These are phyloP conservation scores for Stagonosporopsis chrysanthemi DNA, from an alignment of 2,329 filamentous ascomycete genomes.

Conservation along the genomic window DNA sequence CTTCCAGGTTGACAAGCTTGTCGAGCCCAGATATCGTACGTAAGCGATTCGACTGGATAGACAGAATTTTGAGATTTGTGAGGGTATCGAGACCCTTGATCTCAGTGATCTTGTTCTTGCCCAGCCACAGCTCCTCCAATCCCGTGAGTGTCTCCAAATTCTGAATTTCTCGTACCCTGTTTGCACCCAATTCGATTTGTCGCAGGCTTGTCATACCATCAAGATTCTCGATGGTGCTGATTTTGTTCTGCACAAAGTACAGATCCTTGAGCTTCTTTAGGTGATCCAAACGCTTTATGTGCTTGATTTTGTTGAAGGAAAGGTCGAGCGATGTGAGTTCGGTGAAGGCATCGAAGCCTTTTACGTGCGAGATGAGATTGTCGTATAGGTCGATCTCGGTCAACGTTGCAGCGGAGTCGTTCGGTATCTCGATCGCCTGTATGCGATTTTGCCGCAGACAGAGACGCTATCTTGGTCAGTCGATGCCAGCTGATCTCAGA, in stretches of 20 bases:
- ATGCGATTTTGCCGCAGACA: conserved; percentile 95
- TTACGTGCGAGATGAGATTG: conserved; percentile 88
- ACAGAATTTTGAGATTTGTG: conserved; percentile 82
- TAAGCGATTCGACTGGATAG: conserved; percentile 94
- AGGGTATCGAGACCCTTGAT: conserved; percentile 78
- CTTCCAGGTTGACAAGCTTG: conserved; percentile 79
- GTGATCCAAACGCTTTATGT: conserved; percentile 88
- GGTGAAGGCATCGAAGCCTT: conserved; percentile 78
- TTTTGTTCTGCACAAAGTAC: conserved; percentile 95
- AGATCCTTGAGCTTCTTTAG: conserved; percentile 80
- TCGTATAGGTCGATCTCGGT: conserved; percentile 94
- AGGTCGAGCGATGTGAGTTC: conserved; percentile 83
- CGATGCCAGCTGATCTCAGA: neutral
- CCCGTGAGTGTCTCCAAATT: conserved; percentile 79
- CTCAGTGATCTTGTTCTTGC: conserved; percentile 94
- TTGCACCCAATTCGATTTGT: conserved; percentile 90
- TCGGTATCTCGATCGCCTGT: conserved; percentile 77
- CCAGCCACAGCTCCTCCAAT: conserved; percentile 90
- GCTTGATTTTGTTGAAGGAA: conserved; percentile 99
- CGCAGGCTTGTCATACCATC: conserved; percentile 76
- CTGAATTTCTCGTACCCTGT: conserved; percentile 86
- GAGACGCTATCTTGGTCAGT: conserved; percentile 61
- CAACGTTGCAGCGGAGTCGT: conserved; percentile 69
- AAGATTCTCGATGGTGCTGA: conserved; percentile 83
- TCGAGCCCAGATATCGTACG: conserved; percentile 77